Conservation (phyloP, 441 rosid genomes). For the Aquilaria agallochum region DNA sequence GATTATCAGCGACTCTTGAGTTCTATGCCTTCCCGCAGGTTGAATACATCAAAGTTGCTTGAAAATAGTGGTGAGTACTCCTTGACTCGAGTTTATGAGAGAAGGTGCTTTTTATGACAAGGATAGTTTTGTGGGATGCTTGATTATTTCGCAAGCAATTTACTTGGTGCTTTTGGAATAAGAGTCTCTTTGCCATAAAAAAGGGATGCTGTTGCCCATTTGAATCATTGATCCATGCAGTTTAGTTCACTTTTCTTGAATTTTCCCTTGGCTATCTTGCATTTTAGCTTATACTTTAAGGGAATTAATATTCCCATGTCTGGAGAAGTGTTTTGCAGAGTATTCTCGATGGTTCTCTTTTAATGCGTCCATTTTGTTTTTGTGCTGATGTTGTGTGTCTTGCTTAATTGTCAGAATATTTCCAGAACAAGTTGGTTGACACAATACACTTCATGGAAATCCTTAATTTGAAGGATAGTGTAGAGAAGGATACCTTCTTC, state of each 20-base stretch:
- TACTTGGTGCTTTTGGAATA: background rate
- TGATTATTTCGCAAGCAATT: too few species aligned
- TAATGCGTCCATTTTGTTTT: slow-evolving; percentile 4
- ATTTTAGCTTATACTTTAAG: background rate
- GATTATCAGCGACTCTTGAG: slow-evolving; percentile 99
- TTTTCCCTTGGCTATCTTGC: too few species aligned
- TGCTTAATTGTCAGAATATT: slow-evolving; percentile 75
- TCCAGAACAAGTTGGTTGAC: slow-evolving; percentile 99
- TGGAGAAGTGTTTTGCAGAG: too few species aligned
- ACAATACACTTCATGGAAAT: slow-evolving; percentile 99
- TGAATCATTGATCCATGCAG: too few species aligned
- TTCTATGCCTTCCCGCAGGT: slow-evolving; percentile 97
- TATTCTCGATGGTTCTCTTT: too few species aligned
- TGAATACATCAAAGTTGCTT: slow-evolving; percentile 90
- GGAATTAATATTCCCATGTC: too few species aligned
- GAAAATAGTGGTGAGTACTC: slow-evolving; percentile 86
- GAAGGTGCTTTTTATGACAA: too few species aligned
- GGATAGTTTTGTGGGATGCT: too few species aligned
- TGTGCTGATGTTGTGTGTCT: slow-evolving; percentile 11
- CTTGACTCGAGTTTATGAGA: background rate
- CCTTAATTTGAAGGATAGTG: slow-evolving; percentile 92
- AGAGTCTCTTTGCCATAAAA: too few species aligned
- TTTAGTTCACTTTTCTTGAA: too few species aligned
- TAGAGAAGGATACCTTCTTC: slow-evolving; percentile 95
- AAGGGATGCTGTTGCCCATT: too few species aligned